phyloP scores from a whole-genome alignment of 345 rosid species.

The Pelargonium nanum region DNA sequence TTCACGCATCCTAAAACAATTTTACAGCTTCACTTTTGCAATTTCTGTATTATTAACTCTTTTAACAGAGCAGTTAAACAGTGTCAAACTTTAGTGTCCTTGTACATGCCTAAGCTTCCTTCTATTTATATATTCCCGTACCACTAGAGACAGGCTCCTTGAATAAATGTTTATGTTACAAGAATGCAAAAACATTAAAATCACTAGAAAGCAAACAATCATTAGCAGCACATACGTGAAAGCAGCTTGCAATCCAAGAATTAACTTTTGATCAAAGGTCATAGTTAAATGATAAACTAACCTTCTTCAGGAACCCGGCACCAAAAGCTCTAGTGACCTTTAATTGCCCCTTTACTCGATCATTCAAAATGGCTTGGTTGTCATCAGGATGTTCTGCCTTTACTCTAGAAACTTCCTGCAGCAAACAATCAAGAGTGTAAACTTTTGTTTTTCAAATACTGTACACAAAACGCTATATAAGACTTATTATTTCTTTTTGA shows the following conservation, averaged over 20 bases:
- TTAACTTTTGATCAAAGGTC: slow-evolving; percentile 2
- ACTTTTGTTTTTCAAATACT: slow-evolving; percentile 3
- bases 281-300: slow-evolving; percentile 18
- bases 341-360: slow-evolving; percentile 85
- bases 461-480: slow-evolving; percentile 1
- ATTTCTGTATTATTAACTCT: too few relatives aligned
- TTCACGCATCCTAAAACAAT: too few relatives aligned
- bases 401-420: slow-evolving; percentile 76
- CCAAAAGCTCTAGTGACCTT: slow-evolving; percentile 96
- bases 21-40: background rate
- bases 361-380: slow-evolving; percentile 63
- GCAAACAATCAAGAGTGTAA: slow-evolving; percentile 10
- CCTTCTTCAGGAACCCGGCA: slow-evolving; percentile 92
- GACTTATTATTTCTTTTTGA: background rate
- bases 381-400: slow-evolving; percentile 85
- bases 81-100: background rate
- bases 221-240: background rate
- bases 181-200: background rate
- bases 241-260: background rate
- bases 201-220: background rate
- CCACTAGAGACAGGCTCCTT: background rate
- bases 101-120: too few relatives aligned
- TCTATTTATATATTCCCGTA: too few relatives aligned
- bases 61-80: background rate
- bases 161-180: background rate